phyloP scores from a whole-genome alignment of 805 yeast species.

The Gaillardinia entomophila region DNA sequence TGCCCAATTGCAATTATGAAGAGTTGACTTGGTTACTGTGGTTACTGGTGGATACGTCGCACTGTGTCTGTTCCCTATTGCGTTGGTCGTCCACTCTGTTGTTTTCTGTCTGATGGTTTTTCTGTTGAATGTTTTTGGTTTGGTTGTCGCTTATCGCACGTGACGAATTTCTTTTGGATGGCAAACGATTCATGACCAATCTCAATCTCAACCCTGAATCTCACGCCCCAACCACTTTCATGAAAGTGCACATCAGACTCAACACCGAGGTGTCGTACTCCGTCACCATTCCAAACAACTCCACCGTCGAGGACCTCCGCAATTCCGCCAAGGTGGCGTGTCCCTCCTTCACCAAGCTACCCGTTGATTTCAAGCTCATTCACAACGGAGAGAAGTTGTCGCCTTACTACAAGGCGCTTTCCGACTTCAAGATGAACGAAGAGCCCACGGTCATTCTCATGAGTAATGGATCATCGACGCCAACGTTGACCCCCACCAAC shows the following conservation, averaged over 20 bases:
- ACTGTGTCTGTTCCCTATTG: no score
- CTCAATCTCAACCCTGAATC: no score
- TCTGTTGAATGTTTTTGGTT: no score
- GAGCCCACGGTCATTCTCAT: slow-evolving; percentile 18
- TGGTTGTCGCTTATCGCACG: no score
- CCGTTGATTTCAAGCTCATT: slow-evolving; percentile 34
- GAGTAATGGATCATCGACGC: slow-evolving; percentile 21
- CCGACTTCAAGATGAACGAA: slow-evolving; percentile 12
- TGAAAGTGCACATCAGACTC: slow-evolving; percentile 47
- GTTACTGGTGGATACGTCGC: no score
- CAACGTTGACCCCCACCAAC: slow-evolving; percentile 6
- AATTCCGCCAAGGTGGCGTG: slow-evolving; percentile 41
- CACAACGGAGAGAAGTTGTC: slow-evolving; percentile 32
- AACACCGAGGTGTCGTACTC: slow-evolving; percentile 39
- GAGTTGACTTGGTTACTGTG: no score
- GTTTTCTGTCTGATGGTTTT: no score
- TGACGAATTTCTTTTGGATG: no score
- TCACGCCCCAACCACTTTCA: slow-evolving; percentile 7
- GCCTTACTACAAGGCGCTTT: slow-evolving; percentile 19
- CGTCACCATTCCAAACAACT: slow-evolving; percentile 46
- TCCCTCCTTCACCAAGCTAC: slow-evolving; percentile 25
- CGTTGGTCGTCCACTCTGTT: no score
- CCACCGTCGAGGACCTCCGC: slow-evolving; percentile 48
- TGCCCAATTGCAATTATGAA: no score
- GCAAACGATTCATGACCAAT: no score